Evolutionary conservation across 2,329 filamentous ascomycete species (phyloP).

Genomic region (Alternaria incomplexa): DNA sequence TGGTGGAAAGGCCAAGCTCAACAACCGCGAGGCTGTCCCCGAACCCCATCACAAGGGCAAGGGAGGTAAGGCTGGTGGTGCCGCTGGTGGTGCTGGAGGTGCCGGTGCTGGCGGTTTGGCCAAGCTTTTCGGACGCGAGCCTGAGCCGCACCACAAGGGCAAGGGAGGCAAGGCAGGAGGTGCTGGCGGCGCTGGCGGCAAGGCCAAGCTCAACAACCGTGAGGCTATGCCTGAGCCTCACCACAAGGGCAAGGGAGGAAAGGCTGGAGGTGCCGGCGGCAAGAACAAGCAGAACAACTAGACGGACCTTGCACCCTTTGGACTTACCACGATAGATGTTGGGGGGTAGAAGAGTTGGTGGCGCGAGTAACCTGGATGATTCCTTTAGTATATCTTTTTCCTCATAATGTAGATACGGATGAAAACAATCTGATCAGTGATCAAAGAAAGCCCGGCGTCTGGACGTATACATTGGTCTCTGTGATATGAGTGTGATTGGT

Average conservation of each 20-base stretch:
- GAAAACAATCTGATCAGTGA: background rate
- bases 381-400: background rate
- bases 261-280: slow-evolving; percentile 1
- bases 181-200: background rate
- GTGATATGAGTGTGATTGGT: background rate
- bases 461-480: background rate
- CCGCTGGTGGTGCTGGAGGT: background rate
- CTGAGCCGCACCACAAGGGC: slow-evolving; percentile 8
- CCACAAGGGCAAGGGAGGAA: slow-evolving; percentile 19
- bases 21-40: background rate
- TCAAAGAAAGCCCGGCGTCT: background rate
- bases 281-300: background rate
- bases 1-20: background rate
- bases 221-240: slow-evolving; percentile 10
- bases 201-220: background rate
- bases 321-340: background rate
- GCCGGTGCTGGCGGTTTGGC: background rate
- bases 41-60: slow-evolving; percentile 19
- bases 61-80: slow-evolving; percentile 11
- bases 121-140: background rate
- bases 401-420: background rate
- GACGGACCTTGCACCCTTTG: background rate
- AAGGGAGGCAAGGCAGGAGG: slow-evolving; percentile 3
- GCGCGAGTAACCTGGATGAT: background rate
- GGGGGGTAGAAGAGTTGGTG: background rate